These are phyloP conservation scores for Penicillium parvum DNA, from an alignment of 495 filamentous ascomycete genomes.

Conservation along the genomic window DNA sequence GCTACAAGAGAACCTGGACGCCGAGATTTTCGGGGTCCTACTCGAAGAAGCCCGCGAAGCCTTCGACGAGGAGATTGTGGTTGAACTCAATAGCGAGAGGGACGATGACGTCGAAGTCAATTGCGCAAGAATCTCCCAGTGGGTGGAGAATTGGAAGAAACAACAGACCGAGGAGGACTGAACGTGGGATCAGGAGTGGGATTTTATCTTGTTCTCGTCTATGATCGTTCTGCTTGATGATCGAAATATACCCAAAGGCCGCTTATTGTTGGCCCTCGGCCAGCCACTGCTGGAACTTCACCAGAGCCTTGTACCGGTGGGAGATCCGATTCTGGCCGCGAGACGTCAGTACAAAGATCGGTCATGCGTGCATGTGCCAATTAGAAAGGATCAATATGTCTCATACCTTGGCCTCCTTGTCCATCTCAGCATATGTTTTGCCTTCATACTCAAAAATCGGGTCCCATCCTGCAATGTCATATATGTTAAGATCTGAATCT, in stretches of 20 bases:
- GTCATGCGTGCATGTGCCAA: too few relatives aligned
- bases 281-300: constrained; percentile 83
- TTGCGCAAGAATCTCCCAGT: constrained; percentile 73
- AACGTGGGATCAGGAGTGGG: not conserved
- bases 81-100: constrained; percentile 80
- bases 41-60: constrained; percentile 83
- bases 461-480: constrained; percentile 69
- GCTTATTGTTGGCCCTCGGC: constrained; percentile 41
- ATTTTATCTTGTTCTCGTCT: constrained; percentile 5
- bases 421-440: constrained; percentile 97
- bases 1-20: constrained; percentile 91
- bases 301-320: constrained; percentile 79
- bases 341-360: not conserved
- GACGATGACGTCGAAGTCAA: constrained; percentile 83
- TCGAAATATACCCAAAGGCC: constrained; percentile 14
- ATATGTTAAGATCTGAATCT: not conserved
- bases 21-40: constrained; percentile 95
- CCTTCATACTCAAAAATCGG: constrained; percentile 94
- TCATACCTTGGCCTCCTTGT: constrained; percentile 68
- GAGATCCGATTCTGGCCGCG: constrained; percentile 74
- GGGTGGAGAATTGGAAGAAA: constrained; percentile 78
- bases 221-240: constrained; percentile 6
- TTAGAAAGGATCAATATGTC: too few relatives aligned
- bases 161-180: constrained; percentile 37
- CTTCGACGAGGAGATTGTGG: constrained; percentile 83